phyloP scores from a whole-genome alignment of 2,329 filamentous ascomycete species.

The Colletotrichum sp. region DNA sequence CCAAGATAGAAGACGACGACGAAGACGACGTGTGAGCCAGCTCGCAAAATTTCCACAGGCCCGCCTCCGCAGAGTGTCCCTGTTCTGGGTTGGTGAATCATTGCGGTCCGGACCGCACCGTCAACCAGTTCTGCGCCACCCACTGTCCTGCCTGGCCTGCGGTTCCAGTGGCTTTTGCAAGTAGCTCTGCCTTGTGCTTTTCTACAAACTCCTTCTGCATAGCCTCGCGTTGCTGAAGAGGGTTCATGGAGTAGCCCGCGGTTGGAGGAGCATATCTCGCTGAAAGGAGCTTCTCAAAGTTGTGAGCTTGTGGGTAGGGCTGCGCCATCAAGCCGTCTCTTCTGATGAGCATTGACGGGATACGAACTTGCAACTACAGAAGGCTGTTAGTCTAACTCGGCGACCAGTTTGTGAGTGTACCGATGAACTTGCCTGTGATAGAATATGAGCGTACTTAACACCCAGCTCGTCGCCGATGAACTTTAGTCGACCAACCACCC shows the following conservation, averaged over 20 bases:
- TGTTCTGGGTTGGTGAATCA: background rate
- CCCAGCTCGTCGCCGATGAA: constrained; percentile 62
- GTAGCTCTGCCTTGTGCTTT: constrained; percentile 44
- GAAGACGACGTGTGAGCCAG: background rate
- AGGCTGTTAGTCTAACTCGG: constrained; percentile 34
- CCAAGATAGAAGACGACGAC: background rate
- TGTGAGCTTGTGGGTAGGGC: constrained; percentile 44
- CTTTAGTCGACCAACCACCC: constrained; percentile 57
- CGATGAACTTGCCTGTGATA: constrained; percentile 51
- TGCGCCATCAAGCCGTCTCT: constrained; percentile 54
- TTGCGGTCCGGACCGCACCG: constrained; percentile 13
- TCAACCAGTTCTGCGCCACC: constrained; percentile 42
- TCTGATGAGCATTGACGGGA: constrained; percentile 67
- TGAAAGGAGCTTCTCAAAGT: constrained; percentile 52
- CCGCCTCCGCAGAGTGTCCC: background rate
- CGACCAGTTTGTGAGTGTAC: background rate
- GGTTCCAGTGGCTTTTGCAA: constrained; percentile 43
- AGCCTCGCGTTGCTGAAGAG: constrained; percentile 52
- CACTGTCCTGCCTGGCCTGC: constrained; percentile 40
- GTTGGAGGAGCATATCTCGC: constrained; percentile 38
- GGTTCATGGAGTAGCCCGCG: constrained; percentile 42
- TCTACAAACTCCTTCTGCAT: constrained; percentile 52
- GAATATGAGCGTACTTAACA: constrained; percentile 61
- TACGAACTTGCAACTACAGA: constrained; percentile 53
- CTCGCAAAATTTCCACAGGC: background rate